phyloP scores from a whole-genome alignment of 805 yeast species.

The Zygosaccharomyces bisporus region DNA sequence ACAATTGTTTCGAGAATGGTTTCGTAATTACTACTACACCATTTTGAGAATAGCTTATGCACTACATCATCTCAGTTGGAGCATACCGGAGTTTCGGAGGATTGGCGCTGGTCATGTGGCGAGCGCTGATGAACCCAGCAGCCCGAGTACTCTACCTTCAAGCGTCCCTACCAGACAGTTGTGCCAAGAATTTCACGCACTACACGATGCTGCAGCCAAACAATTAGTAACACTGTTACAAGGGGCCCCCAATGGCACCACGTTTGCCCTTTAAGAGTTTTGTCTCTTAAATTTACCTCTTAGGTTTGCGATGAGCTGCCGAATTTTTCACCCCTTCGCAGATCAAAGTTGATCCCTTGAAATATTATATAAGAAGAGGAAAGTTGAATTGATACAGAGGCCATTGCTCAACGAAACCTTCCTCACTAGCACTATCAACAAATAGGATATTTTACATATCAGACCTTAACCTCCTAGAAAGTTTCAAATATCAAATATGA shows the following conservation, averaged over 20 bases:
- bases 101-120: slow-evolving; percentile 5
- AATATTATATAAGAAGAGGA: not conserved
- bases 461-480: not conserved
- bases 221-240: not conserved
- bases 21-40: slow-evolving; percentile 20
- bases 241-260: not conserved
- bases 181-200: slow-evolving; percentile 12
- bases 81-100: slow-evolving; percentile 19
- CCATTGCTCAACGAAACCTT: too few species aligned
- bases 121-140: not conserved
- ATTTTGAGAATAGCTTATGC: slow-evolving; percentile 21
- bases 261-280: not conserved
- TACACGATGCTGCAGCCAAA: slow-evolving; percentile 9
- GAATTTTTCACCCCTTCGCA: not conserved
- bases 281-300: not conserved
- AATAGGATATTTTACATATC: too few species aligned
- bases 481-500: too few species aligned
- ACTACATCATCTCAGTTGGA: slow-evolving; percentile 18
- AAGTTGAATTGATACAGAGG: too few species aligned
- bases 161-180: slow-evolving; percentile 5
- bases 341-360: not conserved
- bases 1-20: slow-evolving; percentile 21
- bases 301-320: slow-evolving; percentile 1
- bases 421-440: too few species aligned
- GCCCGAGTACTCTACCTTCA: not conserved